phyloP scores from a whole-genome alignment of 1,139 yeast genomes.

The Suhomyces coccinellae region DNA sequence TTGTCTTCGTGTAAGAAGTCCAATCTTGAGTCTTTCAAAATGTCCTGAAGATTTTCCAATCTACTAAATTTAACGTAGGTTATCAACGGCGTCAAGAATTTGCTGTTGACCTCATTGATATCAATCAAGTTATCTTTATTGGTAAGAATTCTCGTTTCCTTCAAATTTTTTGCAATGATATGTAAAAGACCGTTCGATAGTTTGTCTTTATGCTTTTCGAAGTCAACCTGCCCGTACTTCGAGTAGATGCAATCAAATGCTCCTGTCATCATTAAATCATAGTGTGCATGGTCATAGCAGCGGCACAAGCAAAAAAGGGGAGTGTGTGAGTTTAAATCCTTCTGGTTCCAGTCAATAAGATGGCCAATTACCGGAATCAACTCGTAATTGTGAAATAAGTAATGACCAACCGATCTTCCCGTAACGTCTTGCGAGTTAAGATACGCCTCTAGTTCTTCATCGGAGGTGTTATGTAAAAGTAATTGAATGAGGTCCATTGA shows the following conservation, averaged over 20 bases:
- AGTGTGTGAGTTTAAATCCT: constrained; percentile 71
- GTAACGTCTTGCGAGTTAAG: constrained; percentile 51
- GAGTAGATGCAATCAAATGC: constrained; percentile 48
- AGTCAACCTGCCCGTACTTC: constrained; percentile 46
- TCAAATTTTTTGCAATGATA: constrained; percentile 52
- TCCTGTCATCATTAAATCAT: constrained; percentile 47
- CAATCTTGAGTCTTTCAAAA: constrained; percentile 48
- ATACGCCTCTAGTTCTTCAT: constrained; percentile 49
- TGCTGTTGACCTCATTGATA: constrained; percentile 62
- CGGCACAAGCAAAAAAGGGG: constrained; percentile 77
- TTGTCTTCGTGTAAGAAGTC: constrained; percentile 47
- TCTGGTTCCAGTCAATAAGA: constrained; percentile 66
- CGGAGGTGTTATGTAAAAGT: constrained; percentile 43
- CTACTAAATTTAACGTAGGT: constrained; percentile 71
- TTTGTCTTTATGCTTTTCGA: constrained; percentile 65
- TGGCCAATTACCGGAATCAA: constrained; percentile 57
- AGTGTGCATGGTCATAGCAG: constrained; percentile 76
- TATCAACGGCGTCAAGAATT: constrained; percentile 68
- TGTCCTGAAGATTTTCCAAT: constrained; percentile 51
- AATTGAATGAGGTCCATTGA: constrained; percentile 50
- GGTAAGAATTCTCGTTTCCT: constrained; percentile 37
- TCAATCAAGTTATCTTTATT: constrained; percentile 40
- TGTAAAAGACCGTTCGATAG: constrained; percentile 79
- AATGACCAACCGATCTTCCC: constrained; percentile 71
- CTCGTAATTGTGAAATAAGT: constrained; percentile 59